A percentile compares a stretch with the other conserved stretches of the same genome.
Conservation (phyloP, 208 protist species). For the Crithidia thermophila region DNA sequence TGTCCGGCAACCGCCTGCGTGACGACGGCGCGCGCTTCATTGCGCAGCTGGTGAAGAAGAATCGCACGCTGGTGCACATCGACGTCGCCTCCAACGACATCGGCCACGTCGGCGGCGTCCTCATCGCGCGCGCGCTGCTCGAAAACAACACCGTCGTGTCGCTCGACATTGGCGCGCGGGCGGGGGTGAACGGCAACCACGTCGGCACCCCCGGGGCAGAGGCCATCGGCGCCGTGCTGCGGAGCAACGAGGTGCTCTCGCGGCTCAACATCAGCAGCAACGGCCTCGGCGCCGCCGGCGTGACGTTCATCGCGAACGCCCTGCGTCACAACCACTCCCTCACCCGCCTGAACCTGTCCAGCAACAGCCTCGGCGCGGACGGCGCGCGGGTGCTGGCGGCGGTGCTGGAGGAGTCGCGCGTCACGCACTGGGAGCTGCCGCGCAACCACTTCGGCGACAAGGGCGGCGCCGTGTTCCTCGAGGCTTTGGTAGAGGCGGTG, state of each 20-base stretch:
- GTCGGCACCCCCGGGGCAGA: conserved; percentile 83
- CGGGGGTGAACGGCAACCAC: conserved; percentile 92
- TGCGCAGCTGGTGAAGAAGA: conserved; percentile 74
- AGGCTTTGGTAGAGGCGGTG: conserved; percentile 59
- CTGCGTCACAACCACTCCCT: conserved; percentile 75
- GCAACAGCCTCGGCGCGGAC: conserved; percentile 86
- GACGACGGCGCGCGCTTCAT: conserved; percentile 87
- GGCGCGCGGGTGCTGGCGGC: conserved; percentile 61
- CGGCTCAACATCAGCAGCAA: conserved; percentile 90
- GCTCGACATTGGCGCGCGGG: conserved; percentile 86
- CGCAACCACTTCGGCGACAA: conserved; percentile 80
- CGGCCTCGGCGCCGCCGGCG: conserved; percentile 77
- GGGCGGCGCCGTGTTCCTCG: conserved; percentile 64
- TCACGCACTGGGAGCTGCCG: conserved; percentile 67
- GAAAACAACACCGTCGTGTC: conserved; percentile 92
- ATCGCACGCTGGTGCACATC: conserved; percentile 83
- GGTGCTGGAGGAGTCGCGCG: conserved; percentile 51
- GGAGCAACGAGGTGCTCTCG: conserved; percentile 80
- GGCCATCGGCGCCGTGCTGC: conserved; percentile 77
- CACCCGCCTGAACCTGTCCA: conserved; percentile 84
- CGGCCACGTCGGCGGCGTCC: conserved; percentile 71
- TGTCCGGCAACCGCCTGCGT: conserved; percentile 89
- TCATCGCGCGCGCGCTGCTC: conserved; percentile 77
- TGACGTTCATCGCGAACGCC: conserved; percentile 63
- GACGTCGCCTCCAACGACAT: conserved; percentile 93